Conservation (phyloP, 768 basidiomycete species). For the Pisolithus sp. region DNA sequence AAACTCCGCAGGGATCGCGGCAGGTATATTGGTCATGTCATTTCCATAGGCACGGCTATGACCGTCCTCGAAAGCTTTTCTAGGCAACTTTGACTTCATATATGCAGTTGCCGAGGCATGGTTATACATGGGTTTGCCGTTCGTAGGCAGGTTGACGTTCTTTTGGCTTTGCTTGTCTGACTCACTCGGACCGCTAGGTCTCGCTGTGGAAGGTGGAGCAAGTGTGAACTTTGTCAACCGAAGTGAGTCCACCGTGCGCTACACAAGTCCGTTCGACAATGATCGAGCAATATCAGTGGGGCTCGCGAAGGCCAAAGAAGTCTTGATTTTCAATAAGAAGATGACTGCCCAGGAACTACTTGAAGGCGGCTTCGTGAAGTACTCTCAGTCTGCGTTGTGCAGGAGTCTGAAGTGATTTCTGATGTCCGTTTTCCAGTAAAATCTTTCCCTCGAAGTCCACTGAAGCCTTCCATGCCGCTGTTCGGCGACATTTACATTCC, state of each 20-base stretch:
- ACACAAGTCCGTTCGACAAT: neutral
- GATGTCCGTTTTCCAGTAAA: constrained; percentile 33
- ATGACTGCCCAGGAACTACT: constrained; percentile 52
- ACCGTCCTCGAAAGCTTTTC: constrained; percentile 37
- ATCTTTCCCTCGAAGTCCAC: constrained; percentile 50
- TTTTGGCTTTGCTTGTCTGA: neutral
- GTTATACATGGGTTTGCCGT: constrained; percentile 63
- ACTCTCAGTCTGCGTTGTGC: constrained; percentile 7
- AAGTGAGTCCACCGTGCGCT: constrained; percentile 36
- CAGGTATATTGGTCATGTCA: constrained; percentile 34
- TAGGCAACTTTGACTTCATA: constrained; percentile 74
- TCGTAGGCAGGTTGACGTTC: constrained; percentile 38
- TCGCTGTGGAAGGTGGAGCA: constrained; percentile 62
- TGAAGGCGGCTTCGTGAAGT: constrained; percentile 63
- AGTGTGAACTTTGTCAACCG: constrained; percentile 63
- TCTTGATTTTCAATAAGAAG: constrained; percentile 64
- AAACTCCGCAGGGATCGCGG: constrained; percentile 48
- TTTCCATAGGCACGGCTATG: neutral
- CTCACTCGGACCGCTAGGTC: constrained; percentile 33
- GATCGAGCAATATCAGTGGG: constrained; percentile 45
- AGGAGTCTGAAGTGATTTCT: neutral
- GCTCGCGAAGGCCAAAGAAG: constrained; percentile 62
- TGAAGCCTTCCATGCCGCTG: constrained; percentile 47
- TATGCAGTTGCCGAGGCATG: constrained; percentile 57
- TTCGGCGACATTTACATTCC: constrained; percentile 42